Percentiles rank a stretch among this genome's conserved stretches.
Conservation (phyloP, 2,329 filamentous ascomycete species). For the Cladosporium sp. region DNA sequence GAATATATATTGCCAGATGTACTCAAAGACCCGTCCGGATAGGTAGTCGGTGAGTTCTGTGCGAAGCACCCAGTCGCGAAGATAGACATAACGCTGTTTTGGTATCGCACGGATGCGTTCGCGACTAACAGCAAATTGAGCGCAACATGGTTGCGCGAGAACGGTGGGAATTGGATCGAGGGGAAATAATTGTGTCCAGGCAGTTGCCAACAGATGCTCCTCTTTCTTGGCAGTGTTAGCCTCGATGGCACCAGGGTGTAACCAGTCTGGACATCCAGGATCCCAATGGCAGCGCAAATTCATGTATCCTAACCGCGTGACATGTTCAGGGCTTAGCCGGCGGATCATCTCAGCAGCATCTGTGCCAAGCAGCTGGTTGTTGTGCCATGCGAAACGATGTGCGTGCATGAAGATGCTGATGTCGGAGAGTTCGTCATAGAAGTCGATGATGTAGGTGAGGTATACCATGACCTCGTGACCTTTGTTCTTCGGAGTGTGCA, state of each 20-base stretch:
- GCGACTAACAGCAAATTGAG: constrained; percentile 62
- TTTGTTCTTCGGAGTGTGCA: constrained; percentile 57
- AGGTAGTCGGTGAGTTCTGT: constrained; percentile 58
- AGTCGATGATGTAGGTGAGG: constrained; percentile 61
- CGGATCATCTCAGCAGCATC: constrained; percentile 48
- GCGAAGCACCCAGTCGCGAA: constrained; percentile 62
- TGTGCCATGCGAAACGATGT: constrained; percentile 60
- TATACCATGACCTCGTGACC: constrained; percentile 66
- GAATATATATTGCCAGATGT: constrained; percentile 65
- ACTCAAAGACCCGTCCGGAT: constrained; percentile 63
- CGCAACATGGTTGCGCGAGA: constrained; percentile 63
- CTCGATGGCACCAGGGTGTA: constrained; percentile 48
- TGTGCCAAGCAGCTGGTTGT: constrained; percentile 51
- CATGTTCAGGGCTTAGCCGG: constrained; percentile 47
- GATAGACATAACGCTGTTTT: constrained; percentile 55
- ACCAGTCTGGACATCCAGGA: constrained; percentile 57
- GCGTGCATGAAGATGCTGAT: constrained; percentile 63
- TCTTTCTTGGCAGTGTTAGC: constrained; percentile 43
- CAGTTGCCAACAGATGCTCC: constrained; percentile 45
- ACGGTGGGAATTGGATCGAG: constrained; percentile 49
- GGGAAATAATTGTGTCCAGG: constrained; percentile 52
- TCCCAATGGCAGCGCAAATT: constrained; percentile 59
- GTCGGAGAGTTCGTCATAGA: constrained; percentile 60
- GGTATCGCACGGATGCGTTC: constrained; percentile 58
- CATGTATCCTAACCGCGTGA: constrained; percentile 53